Evolutionary conservation across 495 filamentous ascomycete genomes (phyloP).

Genomic region (Lepraria neglecta): DNA sequence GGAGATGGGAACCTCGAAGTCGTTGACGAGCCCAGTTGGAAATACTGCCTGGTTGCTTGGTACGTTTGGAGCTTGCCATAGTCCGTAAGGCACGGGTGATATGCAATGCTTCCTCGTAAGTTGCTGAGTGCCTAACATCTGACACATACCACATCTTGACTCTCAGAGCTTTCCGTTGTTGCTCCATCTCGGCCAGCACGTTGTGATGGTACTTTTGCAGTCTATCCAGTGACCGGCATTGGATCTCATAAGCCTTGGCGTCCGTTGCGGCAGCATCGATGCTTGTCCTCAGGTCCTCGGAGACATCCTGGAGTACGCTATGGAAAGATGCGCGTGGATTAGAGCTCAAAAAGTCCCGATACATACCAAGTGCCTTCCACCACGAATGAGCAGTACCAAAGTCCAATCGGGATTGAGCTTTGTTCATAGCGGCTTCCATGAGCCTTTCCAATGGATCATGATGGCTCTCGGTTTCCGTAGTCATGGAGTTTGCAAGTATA

Average conservation of each 20-base stretch:
- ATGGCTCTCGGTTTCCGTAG: background rate
- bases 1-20: conserved; percentile 20
- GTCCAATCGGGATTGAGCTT: conserved; percentile 7
- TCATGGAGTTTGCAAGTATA: background rate
- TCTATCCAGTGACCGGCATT: conserved; percentile 11
- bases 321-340: background rate
- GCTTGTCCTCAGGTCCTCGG: conserved; percentile 8
- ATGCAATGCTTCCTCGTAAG: conserved; percentile 83
- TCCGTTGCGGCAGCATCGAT: conserved; percentile 1
- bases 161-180: conserved; percentile 51
- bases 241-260: conserved; percentile 11
- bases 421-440: conserved; percentile 12
- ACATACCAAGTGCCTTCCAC: conserved; percentile 20
- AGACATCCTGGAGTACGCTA: conserved; percentile 6
- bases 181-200: conserved; percentile 28
- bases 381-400: conserved; percentile 20
- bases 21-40: conserved; percentile 27
- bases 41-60: conserved; percentile 36
- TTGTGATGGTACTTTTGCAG: conserved; percentile 32
- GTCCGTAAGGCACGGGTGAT: conserved; percentile 81
- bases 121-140: conserved; percentile 84
- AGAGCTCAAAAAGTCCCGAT: background rate
- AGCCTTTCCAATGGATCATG: conserved; percentile 12
- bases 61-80: conserved; percentile 60
- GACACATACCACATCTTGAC: conserved; percentile 99